A percentile compares a stretch with the other conserved stretches of the same genome.
phyloP scores from a whole-genome alignment of 129 eudicot genomes.

The Ambrosia trifida region DNA sequence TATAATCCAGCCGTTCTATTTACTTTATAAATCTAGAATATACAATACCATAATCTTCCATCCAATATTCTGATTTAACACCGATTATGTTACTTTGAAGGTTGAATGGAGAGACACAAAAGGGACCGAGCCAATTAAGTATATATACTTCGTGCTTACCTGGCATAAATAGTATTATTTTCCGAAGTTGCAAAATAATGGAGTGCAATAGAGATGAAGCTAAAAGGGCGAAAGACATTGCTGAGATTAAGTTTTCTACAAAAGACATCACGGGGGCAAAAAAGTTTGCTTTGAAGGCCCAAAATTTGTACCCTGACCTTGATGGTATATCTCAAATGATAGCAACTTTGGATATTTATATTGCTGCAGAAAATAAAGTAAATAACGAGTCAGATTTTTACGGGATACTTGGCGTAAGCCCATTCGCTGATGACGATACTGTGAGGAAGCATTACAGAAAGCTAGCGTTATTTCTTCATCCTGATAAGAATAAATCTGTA shows the following conservation, averaged over 20 bases:
- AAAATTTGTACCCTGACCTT: constrained; percentile 66
- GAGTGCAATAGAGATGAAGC: constrained; percentile 97
- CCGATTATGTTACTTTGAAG: constrained; percentile 12
- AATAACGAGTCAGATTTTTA: constrained; percentile 75
- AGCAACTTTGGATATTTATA: constrained; percentile 63
- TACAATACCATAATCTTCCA: constrained; percentile 3
- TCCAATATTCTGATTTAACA: constrained; percentile 18
- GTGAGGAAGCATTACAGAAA: constrained; percentile 66
- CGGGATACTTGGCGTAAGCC: constrained; percentile 70
- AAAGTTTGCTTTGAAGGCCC: constrained; percentile 78
- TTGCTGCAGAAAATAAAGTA: constrained; percentile 59
- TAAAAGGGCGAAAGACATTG: constrained; percentile 72
- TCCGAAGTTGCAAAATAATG: constrained; percentile 37
- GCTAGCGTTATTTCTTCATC: constrained; percentile 83
- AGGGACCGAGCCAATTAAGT: neutral
- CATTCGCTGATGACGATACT: constrained; percentile 67
- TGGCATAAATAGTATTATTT: constrained; percentile 3
- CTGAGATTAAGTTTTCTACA: constrained; percentile 63
- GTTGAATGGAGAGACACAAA: constrained; percentile 31
- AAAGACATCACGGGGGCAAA: constrained; percentile 73
- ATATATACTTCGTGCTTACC: constrained; percentile 4
- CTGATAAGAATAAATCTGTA: constrained; percentile 76
- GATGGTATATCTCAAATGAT: constrained; percentile 77
- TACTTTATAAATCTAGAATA: constrained; percentile 3
- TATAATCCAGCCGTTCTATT: neutral